Conservation (phyloP, 2,329 filamentous ascomycete species). For the Tetracladium maxilliforme region DNA sequence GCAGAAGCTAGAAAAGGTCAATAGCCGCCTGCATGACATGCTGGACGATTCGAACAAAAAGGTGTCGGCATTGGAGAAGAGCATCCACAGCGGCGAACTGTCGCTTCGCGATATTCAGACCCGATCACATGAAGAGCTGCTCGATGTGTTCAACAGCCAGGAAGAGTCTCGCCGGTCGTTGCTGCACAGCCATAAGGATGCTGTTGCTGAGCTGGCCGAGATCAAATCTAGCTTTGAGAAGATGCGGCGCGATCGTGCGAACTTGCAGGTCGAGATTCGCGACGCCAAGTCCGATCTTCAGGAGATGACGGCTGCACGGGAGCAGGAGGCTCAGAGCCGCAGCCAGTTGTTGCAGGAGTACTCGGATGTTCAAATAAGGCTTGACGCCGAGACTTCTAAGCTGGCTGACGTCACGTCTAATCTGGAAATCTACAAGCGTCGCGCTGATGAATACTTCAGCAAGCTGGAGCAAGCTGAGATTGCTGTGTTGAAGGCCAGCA, state of each 20-base stretch:
- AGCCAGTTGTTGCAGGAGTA: conserved; percentile 85
- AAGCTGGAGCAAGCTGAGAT: conserved; percentile 97
- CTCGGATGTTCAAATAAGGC: conserved; percentile 80
- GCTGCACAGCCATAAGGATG: conserved; percentile 72
- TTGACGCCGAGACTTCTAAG: conserved; percentile 80
- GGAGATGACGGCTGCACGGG: conserved; percentile 62
- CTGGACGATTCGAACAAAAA: conserved; percentile 90
- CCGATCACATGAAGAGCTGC: conserved; percentile 85
- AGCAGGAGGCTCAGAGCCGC: conserved; percentile 79
- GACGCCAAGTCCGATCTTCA: conserved; percentile 73
- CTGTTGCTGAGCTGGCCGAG: conserved; percentile 71
- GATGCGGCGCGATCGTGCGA: conserved; percentile 66
- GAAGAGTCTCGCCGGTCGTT: conserved; percentile 76
- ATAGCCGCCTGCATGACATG: conserved; percentile 82
- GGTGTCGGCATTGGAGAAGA: conserved; percentile 77
- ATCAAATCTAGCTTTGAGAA: conserved; percentile 80
- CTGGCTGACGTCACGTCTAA: conserved; percentile 72
- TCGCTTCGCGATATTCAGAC: conserved; percentile 84
- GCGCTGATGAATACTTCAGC: conserved; percentile 91
- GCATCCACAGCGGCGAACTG: conserved; percentile 72
- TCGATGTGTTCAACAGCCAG: conserved; percentile 84
- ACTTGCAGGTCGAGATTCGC: conserved; percentile 73
- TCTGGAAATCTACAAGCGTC: conserved; percentile 76
- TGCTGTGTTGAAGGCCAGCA: conserved; percentile 77
- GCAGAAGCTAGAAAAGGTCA: conserved; percentile 84